Evolutionary conservation across 169 alveolate genomes (phyloP).

Genomic region (Plasmodium vivax): DNA sequence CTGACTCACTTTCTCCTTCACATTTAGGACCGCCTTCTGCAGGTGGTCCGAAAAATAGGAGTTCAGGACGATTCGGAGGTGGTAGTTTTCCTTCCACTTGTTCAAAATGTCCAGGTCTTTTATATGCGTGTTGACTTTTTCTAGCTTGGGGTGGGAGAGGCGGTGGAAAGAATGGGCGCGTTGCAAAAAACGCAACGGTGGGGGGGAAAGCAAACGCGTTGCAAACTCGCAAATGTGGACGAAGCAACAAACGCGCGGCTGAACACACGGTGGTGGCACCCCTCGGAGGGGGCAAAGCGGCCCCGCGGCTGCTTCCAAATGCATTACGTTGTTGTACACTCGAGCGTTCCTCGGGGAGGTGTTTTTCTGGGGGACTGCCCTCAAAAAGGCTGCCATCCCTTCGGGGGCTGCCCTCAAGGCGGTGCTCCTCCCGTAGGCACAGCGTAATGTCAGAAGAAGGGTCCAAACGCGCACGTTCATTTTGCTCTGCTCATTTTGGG

Average conservation of each 20-base stretch:
- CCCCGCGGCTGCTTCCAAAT: not conserved
- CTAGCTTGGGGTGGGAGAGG: not conserved
- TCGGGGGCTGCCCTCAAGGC: conserved; percentile 25
- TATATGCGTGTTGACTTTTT: conserved; percentile 32
- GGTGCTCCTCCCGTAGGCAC: not conserved
- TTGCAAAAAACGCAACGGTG: not conserved
- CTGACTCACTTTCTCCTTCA: conserved; percentile 44
- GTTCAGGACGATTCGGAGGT: conserved; percentile 31
- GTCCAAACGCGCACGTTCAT: conserved; percentile 20
- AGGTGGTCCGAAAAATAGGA: conserved; percentile 71
- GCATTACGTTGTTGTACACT: conserved; percentile 49
- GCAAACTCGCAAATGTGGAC: too few species aligned
- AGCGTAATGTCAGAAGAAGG: conserved; percentile 19
- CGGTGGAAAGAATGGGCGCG: not conserved
- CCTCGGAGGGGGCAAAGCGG: not conserved
- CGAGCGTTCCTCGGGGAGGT: not conserved
- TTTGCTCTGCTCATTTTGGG: conserved; percentile 19
- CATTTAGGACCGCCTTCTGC: conserved; percentile 63
- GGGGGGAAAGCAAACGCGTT: too few species aligned
- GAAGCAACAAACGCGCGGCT: too few species aligned
- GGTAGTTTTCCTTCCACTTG: conserved; percentile 68
- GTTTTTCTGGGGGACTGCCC: not conserved
- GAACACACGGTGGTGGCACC: not conserved
- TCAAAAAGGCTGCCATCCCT: not conserved
- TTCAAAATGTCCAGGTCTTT: conserved; percentile 57